phyloP scores from a whole-genome alignment of 495 filamentous ascomycete genomes.

The Cercophora newfieldiana region DNA sequence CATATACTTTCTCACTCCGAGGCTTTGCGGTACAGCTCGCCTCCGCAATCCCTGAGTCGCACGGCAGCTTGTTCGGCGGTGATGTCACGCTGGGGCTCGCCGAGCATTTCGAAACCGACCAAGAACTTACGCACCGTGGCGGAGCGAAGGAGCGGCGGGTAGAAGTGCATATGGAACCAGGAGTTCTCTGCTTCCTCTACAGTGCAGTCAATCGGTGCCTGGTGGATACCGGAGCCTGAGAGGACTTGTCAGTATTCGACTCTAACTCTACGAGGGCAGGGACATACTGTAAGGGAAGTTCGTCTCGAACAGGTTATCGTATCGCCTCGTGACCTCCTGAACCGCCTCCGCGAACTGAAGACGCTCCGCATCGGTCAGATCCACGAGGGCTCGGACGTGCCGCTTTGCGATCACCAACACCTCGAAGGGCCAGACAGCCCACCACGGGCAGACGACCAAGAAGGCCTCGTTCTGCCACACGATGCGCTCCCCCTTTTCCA shows the following conservation, averaged over 20 bases:
- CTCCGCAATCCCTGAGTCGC: slow-evolving; percentile 69
- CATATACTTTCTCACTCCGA: slow-evolving; percentile 37
- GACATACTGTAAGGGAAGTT: slow-evolving; percentile 85
- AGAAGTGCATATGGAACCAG: slow-evolving; percentile 96
- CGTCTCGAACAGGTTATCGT: slow-evolving; percentile 97
- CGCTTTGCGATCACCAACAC: slow-evolving; percentile 83
- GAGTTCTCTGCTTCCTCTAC: slow-evolving; percentile 80
- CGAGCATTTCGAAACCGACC: slow-evolving; percentile 94
- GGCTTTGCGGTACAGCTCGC: slow-evolving; percentile 78
- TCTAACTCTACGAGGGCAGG: too few species aligned
- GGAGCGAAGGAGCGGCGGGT: slow-evolving; percentile 87
- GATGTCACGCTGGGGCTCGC: slow-evolving; percentile 95
- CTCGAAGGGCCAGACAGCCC: slow-evolving; percentile 97
- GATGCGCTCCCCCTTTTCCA: slow-evolving; percentile 76
- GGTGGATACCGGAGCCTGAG: slow-evolving; percentile 78
- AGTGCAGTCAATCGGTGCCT: slow-evolving; percentile 86
- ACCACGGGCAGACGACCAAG: slow-evolving; percentile 89
- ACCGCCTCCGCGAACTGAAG: slow-evolving; percentile 75
- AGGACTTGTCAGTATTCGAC: slow-evolving; percentile 13
- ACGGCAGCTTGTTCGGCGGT: slow-evolving; percentile 94
- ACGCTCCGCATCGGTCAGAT: slow-evolving; percentile 69
- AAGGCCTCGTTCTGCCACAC: slow-evolving; percentile 85
- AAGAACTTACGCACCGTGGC: slow-evolving; percentile 94
- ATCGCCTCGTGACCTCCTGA: slow-evolving; percentile 81
- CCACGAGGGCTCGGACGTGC: slow-evolving; percentile 78